Percentiles rank a stretch among this genome's conserved stretches.
These are phyloP conservation scores for Blastobotrys persicus DNA, from an alignment of 1,139 yeast genomes.

Conservation along the genomic window DNA sequence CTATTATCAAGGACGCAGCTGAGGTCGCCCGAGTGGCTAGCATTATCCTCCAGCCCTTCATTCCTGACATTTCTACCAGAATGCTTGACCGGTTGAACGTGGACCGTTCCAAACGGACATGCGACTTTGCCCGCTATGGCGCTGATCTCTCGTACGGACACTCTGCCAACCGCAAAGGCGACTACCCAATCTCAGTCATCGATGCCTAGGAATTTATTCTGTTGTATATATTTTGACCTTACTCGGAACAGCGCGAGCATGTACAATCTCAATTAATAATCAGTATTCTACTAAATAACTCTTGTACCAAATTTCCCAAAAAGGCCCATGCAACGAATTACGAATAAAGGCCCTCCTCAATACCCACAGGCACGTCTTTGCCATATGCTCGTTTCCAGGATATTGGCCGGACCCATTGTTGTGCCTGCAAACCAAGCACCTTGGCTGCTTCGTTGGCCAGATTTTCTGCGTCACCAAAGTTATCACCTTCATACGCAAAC, in stretches of 20 bases:
- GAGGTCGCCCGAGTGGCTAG: slow-evolving; percentile 70
- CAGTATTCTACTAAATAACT: too few relatives aligned
- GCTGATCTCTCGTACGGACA: slow-evolving; percentile 50
- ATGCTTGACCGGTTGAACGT: slow-evolving; percentile 69
- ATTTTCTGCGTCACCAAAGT: slow-evolving; percentile 64
- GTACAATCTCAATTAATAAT: too few relatives aligned
- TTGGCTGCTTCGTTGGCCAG: slow-evolving; percentile 45
- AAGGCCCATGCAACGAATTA: slow-evolving; percentile 31
- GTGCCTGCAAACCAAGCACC: slow-evolving; percentile 1
- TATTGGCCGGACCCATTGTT: slow-evolving; percentile 52
- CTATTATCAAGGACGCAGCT: slow-evolving; percentile 59
- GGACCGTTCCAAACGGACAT: slow-evolving; percentile 40
- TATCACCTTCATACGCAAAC: slow-evolving; percentile 87
- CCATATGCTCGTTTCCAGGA: slow-evolving; percentile 92
- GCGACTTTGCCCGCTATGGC: slow-evolving; percentile 45
- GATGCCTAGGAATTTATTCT: too few relatives aligned
- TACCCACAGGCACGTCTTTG: slow-evolving; percentile 60
- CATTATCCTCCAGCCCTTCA: slow-evolving; percentile 65
- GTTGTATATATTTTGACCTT: too few relatives aligned
- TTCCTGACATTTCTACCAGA: slow-evolving; percentile 58
- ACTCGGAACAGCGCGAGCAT: too few relatives aligned
- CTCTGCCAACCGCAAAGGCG: slow-evolving; percentile 44
- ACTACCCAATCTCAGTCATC: slow-evolving; percentile 28
- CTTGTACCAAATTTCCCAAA: too few relatives aligned
- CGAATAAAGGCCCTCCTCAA: slow-evolving; percentile 76